These are phyloP conservation scores for Hanseniaspora vineae DNA, from an alignment of 805 yeast genomes.

Conservation along the genomic window DNA sequence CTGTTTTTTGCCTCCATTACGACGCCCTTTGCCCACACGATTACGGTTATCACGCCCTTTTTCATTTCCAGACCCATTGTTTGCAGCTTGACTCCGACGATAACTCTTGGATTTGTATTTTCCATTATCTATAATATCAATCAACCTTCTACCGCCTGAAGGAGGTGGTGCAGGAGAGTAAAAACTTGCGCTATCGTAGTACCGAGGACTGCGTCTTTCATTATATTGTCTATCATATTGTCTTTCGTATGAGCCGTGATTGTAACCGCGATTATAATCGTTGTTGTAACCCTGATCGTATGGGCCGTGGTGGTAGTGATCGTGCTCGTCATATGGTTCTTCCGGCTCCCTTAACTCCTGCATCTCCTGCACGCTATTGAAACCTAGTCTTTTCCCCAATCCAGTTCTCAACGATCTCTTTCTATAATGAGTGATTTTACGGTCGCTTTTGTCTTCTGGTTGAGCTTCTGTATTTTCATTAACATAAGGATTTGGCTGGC, in stretches of 20 bases:
- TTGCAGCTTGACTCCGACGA: background rate
- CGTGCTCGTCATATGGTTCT: background rate
- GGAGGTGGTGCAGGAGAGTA: too few species aligned
- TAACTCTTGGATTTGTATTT: background rate
- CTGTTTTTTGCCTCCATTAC: background rate
- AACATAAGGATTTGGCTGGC: too few species aligned
- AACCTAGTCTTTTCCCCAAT: conserved; percentile 5
- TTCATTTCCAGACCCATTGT: background rate
- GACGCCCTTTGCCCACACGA: background rate
- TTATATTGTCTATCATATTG: too few species aligned
- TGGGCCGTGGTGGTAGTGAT: too few species aligned
- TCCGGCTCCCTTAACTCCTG: background rate
- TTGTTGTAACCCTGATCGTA: too few species aligned
- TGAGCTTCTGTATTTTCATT: background rate
- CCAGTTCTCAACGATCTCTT: conserved; percentile 4
- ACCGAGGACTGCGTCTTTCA: too few species aligned
- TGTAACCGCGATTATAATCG: too few species aligned
- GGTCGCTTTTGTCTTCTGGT: background rate
- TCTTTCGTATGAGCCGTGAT: too few species aligned
- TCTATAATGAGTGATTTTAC: background rate
- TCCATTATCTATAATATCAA: background rate
- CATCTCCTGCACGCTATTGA: conserved; percentile 1
- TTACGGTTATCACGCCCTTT: background rate
- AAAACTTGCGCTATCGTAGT: too few species aligned
- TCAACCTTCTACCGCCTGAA: conserved; percentile 1